These are phyloP conservation scores for Solidago caesia DNA, from an alignment of 129 eudicot genomes.

Conservation along the genomic window DNA sequence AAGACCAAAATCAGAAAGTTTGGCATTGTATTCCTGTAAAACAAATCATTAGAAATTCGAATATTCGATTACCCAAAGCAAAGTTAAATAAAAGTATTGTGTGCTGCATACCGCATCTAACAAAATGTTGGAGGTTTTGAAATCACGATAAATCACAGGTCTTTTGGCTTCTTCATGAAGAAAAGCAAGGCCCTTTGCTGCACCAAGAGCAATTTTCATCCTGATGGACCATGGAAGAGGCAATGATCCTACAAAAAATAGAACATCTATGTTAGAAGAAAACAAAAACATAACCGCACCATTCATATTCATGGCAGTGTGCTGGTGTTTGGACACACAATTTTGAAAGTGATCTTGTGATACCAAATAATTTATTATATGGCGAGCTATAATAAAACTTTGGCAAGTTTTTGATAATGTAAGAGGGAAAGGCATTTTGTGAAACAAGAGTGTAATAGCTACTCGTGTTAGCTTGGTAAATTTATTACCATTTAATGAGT, in stretches of 20 bases:
- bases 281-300: background rate
- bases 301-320: background rate
- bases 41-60: conserved; percentile 11
- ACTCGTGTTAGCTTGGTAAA: too few species aligned
- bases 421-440: background rate
- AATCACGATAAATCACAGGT: conserved; percentile 93
- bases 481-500: background rate
- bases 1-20: conserved; percentile 96
- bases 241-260: conserved; percentile 58
- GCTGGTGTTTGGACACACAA: background rate
- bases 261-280: background rate
- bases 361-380: too few species aligned
- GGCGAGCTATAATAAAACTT: too few species aligned
- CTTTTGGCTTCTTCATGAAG: conserved; percentile 96
- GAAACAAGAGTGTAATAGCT: background rate
- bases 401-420: too few species aligned
- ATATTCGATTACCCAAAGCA: background rate
- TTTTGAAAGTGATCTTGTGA: too few species aligned
- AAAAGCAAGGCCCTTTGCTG: conserved; percentile 94
- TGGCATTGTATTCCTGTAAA: conserved; percentile 87
- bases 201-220: conserved; percentile 97
- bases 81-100: background rate
- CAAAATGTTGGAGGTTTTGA: conserved; percentile 86
- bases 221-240: conserved; percentile 98
- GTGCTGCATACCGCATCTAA: conserved; percentile 75